Evolutionary conservation across 805 yeast genomes (phyloP), one percentile per base, ranked within the genome.

Genomic region (Starmerella tilneyi): DNA sequence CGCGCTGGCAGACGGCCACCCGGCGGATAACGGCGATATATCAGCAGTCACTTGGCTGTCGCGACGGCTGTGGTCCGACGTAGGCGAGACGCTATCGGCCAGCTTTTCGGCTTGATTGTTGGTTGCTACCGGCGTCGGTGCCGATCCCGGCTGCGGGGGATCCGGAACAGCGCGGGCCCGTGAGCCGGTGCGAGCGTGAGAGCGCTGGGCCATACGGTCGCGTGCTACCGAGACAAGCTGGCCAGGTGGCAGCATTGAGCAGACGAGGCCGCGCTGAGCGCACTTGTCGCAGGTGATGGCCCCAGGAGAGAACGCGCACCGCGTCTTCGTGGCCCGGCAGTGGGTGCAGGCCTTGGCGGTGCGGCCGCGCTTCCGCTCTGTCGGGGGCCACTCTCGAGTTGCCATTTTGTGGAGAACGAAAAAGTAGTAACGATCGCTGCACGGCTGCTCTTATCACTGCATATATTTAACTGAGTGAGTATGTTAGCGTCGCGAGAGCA

Each of bases 291-390:
- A 53, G 28, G 27, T 13, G 30, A 26, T 24, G 17, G 45, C 13
- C 41, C 45, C 51, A 15, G 37, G 46, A 9, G 41, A 17, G 24
- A 46, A 46, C 29, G 36, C 35, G 44, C 56, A 53, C 21, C 49
- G 48, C 16, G 54, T 47, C 26, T 53, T 53, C 17, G 44, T 46
- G 23, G 30, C 34, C n/a, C 56, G 48, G 38, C 56, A 53, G 17
- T 40, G 46, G 3, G 41, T 36, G 38, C 53, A 49, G 7, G 53
- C 53, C 35, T 44, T 41, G 12, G 53, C 46, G 23, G 31, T 36
- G n/a, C 53, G 48, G 27, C 53, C 53, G 20, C 49, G 47, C 23
- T 43, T 39, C 26, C 41, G 29, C 40, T 36, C 30, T 8, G 13
- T 24, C 27, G 11, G 9, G n/a, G n/a, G 15, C n/a, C 6, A 13